Base-by-base conservation (phyloP, 805 yeast species). In the Torulaspora maleeae region DNA sequence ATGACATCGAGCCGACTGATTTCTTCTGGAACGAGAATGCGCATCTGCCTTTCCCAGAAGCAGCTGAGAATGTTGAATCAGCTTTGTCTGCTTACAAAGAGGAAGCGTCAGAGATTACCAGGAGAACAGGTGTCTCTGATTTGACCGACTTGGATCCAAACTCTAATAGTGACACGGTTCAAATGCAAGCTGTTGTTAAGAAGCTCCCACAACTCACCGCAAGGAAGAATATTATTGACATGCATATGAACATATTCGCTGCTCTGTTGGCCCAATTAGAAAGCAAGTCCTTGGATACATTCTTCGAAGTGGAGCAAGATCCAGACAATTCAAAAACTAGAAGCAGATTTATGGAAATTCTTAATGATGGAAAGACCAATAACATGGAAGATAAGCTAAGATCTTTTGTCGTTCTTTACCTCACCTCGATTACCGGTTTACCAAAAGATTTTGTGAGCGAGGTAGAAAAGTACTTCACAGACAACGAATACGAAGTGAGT, bases 231-330 rank as follows among this genome's bases (percentile, higher is more conserved):
- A 80, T 88, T 27, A 83, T 93, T 55, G 99, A 93, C 69, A 86
- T 87, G 82, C 99, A 93, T 68, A 91, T 93, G 96, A 89, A 87
- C 58, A 90, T 93, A 20, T 79, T 95, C 50, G 86, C 96, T 8
- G 78, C 89, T 15, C 71, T 93, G 42, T 76, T 93, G 48, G 80
- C 82, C 59, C 88, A 89, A 53, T 73, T 93, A 49, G 93, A 91
- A 58, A 81, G 83, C n/a, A 84, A 91, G 53, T 82, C 83, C 13
- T 74, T 93, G 54, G 99, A 95, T 59, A 80, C 89, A 45, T 85
- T 90, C 55, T 93, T 91, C 64, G 98, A 93, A 68, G 80, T 93
- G 49, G 99, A 93, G 68, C 97, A 91, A 62, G 78, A 81, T 45
- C 75, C 72, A 47, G 83, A 83, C 65, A 68, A 66, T 44, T 41